Conservation (phyloP, 306 rosid genomes). For the Lathyrus sativus region DNA sequence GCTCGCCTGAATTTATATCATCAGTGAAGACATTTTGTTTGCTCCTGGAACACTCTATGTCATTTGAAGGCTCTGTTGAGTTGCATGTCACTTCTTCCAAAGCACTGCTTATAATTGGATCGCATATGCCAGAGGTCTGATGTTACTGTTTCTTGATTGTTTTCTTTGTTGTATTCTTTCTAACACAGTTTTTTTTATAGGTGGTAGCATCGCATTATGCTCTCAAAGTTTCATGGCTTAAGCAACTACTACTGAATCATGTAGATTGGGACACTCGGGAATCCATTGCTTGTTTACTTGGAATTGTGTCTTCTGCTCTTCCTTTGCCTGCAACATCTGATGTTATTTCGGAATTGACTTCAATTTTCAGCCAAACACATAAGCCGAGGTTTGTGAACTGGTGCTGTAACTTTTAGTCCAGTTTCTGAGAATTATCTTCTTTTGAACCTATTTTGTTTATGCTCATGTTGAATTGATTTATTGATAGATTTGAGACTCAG, state of each 20-base stretch:
- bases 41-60: slow-evolving; percentile 84
- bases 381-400: slow-evolving; percentile 65
- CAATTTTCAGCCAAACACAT: slow-evolving; percentile 53
- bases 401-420: slow-evolving; percentile 23
- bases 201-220: slow-evolving; percentile 71
- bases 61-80: slow-evolving; percentile 85
- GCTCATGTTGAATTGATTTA: slow-evolving; percentile 38
- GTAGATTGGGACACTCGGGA: slow-evolving; percentile 91
- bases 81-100: slow-evolving; percentile 85
- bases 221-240: slow-evolving; percentile 73
- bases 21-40: slow-evolving; percentile 70
- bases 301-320: slow-evolving; percentile 83
- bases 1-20: slow-evolving; percentile 50
- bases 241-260: slow-evolving; percentile 74
- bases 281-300: slow-evolving; percentile 89
- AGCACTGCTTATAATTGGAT: slow-evolving; percentile 74
- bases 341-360: slow-evolving; percentile 62
- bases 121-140: slow-evolving; percentile 79
- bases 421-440: slow-evolving; percentile 1
- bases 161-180: slow-evolving; percentile 37
- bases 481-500: slow-evolving; percentile 82
- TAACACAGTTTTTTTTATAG: slow-evolving; percentile 55
- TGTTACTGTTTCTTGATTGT: slow-evolving; percentile 35
- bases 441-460: slow-evolving; percentile 18
- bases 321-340: slow-evolving; percentile 52